phyloP scores from a whole-genome alignment of 768 basidiomycete genomes.

The Tulasnella calospora region DNA sequence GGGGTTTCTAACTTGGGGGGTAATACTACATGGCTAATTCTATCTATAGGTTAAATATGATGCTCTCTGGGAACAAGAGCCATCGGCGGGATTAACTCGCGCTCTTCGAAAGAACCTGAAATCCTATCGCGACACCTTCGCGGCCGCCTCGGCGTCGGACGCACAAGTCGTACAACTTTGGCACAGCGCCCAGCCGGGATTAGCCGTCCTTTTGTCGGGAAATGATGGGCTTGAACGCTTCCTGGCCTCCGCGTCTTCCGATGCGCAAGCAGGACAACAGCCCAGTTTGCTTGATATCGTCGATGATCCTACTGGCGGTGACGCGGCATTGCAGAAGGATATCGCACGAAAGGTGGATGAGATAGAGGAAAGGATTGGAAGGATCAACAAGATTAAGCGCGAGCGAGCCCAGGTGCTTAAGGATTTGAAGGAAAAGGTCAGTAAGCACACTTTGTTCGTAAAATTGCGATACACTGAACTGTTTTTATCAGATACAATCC shows the following conservation, averaged over 20 bases:
- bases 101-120: constrained; percentile 72
- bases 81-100: constrained; percentile 69
- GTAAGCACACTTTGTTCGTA: not conserved
- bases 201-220: constrained; percentile 53
- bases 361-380: constrained; percentile 71
- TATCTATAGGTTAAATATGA: constrained; percentile 63
- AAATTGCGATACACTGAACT: not conserved
- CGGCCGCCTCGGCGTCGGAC: constrained; percentile 75
- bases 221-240: constrained; percentile 42
- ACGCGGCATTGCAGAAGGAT: constrained; percentile 57
- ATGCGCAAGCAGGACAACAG: constrained; percentile 42
- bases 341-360: constrained; percentile 62
- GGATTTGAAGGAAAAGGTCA: constrained; percentile 93
- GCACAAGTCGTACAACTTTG: constrained; percentile 67
- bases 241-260: constrained; percentile 53
- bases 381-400: constrained; percentile 73
- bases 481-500: constrained; percentile 63
- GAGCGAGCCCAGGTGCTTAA: constrained; percentile 84
- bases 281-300: constrained; percentile 70
- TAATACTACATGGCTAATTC: not conserved
- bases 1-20: not conserved
- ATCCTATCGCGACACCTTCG: constrained; percentile 61
- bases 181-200: constrained; percentile 62
- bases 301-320: constrained; percentile 57
- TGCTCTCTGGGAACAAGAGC: constrained; percentile 80